Conservation (phyloP, 176 grass and related monocot genomes). For the Avena eriantha region DNA sequence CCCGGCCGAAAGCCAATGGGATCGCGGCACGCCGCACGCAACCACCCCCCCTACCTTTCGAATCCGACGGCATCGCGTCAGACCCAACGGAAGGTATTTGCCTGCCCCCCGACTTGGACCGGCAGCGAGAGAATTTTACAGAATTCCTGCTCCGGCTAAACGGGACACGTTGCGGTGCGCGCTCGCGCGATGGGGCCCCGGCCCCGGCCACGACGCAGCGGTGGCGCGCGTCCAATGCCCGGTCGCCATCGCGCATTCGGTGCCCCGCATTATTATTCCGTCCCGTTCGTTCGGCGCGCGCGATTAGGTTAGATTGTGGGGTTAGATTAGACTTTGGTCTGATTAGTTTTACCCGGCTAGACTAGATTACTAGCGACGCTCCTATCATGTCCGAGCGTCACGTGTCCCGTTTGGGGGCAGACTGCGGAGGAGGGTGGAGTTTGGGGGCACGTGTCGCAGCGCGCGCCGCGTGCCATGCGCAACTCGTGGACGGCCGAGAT, state of each 20-base stretch:
- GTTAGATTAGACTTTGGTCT: background rate
- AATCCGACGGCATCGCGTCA: background rate
- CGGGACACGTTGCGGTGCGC: conserved; percentile 9
- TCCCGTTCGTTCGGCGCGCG: background rate
- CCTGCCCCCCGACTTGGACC: background rate
- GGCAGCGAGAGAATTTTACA: background rate
- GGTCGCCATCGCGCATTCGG: background rate
- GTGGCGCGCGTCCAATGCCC: background rate
- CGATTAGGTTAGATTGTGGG: background rate
- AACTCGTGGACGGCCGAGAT: conserved; percentile 50
- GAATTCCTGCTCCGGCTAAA: background rate
- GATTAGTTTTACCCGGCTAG: background rate
- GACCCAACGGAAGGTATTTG: background rate
- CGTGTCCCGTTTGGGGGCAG: background rate
- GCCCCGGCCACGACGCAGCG: background rate
- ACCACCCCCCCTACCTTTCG: background rate
- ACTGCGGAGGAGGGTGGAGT: background rate
- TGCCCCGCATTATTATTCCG: background rate
- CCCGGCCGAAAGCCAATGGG: background rate
- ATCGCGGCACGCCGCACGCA: background rate
- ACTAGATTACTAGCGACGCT: background rate
- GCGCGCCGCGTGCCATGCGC: background rate
- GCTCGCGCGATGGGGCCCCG: too few relatives aligned
- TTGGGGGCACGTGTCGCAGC: conserved; percentile 27
- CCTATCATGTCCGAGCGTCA: background rate